These are phyloP conservation scores for Aspergillus sp. DNA, from an alignment of 2,329 filamentous ascomycete genomes.

Conservation along the genomic window DNA sequence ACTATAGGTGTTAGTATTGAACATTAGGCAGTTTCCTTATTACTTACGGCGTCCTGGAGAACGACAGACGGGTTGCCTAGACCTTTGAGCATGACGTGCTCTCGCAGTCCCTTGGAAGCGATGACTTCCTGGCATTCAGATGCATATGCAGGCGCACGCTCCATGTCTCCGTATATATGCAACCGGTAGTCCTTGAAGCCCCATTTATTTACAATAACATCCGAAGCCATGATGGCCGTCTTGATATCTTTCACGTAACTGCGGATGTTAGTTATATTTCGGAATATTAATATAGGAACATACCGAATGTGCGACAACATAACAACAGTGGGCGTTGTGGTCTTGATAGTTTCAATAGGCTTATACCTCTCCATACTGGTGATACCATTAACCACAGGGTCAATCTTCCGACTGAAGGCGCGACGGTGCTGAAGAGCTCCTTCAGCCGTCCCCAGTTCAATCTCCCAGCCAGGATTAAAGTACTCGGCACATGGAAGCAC, in stretches of 20 bases:
- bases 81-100: slow-evolving; percentile 51
- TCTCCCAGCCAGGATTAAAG: slow-evolving; percentile 64
- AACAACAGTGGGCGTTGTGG: slow-evolving; percentile 59
- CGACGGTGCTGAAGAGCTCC: slow-evolving; percentile 57
- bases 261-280: not conserved
- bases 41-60: slow-evolving; percentile 14
- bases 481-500: slow-evolving; percentile 58
- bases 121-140: slow-evolving; percentile 59
- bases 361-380: slow-evolving; percentile 62
- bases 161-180: slow-evolving; percentile 64
- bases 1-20: slow-evolving; percentile 38
- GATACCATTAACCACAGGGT: slow-evolving; percentile 65
- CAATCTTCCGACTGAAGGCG: slow-evolving; percentile 58
- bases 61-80: slow-evolving; percentile 16
- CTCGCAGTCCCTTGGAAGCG: slow-evolving; percentile 53
- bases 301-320: slow-evolving; percentile 59
- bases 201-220: slow-evolving; percentile 64
- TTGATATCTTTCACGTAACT: slow-evolving; percentile 59
- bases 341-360: slow-evolving; percentile 58
- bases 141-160: slow-evolving; percentile 61
- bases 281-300: not conserved
- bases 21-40: too few species aligned
- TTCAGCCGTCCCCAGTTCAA: slow-evolving; percentile 59
- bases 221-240: slow-evolving; percentile 61
- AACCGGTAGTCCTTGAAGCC: slow-evolving; percentile 63